Conservation (phyloP, 768 basidiomycete genomes). For the Saitozyma podzolica region DNA sequence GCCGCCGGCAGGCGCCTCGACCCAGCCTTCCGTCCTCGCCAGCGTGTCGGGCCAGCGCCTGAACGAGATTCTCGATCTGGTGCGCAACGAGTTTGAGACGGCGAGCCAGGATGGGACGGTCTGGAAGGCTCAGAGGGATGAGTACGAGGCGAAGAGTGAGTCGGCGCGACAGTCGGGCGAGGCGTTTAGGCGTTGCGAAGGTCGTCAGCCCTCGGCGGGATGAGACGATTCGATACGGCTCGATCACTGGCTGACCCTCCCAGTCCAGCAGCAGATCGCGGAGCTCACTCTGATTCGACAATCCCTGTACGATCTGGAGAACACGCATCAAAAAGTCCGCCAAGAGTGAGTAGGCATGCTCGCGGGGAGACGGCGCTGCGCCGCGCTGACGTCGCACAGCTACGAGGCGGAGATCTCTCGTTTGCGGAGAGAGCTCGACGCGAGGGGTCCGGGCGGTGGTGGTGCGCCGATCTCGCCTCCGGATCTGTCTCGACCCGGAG, state of each 20-base stretch:
- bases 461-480: conserved; percentile 35
- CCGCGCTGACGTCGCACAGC: conserved; percentile 17
- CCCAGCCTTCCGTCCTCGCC: conserved; percentile 17
- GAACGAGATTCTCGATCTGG: conserved; percentile 74
- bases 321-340: conserved; percentile 79
- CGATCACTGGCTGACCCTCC: conserved; percentile 4
- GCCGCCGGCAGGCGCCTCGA: conserved; percentile 12
- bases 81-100: conserved; percentile 80
- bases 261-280: conserved; percentile 67
- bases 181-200: background rate
- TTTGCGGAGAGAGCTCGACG: conserved; percentile 68
- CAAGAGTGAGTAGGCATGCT: conserved; percentile 57
- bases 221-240: background rate
- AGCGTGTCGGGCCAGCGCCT: conserved; percentile 54
- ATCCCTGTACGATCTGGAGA: conserved; percentile 86
- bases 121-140: conserved; percentile 77
- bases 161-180: background rate
- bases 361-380: background rate
- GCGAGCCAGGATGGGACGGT: conserved; percentile 67
- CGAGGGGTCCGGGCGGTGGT: conserved; percentile 42
- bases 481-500: conserved; percentile 43
- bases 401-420: conserved; percentile 82
- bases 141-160: conserved; percentile 84
- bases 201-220: background rate
- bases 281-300: conserved; percentile 88